These are phyloP conservation scores for Dacryopinax spathularia DNA, from an alignment of 768 basidiomycete species.

Conservation along the genomic window DNA sequence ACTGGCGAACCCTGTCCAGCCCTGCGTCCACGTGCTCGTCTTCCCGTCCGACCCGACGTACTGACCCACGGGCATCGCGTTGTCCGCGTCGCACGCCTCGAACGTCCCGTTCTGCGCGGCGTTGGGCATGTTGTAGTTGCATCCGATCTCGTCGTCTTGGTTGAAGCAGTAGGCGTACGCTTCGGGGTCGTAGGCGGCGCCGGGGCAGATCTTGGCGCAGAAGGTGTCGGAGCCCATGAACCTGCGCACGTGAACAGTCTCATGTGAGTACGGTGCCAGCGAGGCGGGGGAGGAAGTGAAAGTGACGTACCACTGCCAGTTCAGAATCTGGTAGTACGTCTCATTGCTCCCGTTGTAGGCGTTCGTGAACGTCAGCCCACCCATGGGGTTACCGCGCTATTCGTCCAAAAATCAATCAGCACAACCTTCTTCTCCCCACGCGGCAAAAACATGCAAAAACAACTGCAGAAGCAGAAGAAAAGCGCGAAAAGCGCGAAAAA, in stretches of 20 bases:
- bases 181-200: conserved; percentile 33
- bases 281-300: neutral
- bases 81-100: neutral
- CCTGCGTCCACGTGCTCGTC: neutral
- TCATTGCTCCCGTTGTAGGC: conserved; percentile 33
- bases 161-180: conserved; percentile 21
- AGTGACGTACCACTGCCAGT: conserved; percentile 50
- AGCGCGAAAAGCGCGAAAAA: too few relatives aligned
- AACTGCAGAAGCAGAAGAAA: too few relatives aligned
- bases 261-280: neutral
- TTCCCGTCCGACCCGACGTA: neutral
- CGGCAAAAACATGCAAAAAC: too few relatives aligned
- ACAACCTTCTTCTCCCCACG: too few relatives aligned
- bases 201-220: conserved; percentile 65
- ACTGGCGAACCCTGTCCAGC: neutral
- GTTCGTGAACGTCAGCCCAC: conserved; percentile 53
- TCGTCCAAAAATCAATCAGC: neutral
- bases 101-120: neutral
- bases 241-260: conserved; percentile 25
- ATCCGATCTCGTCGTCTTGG: conserved; percentile 15
- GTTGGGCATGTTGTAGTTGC: conserved; percentile 13
- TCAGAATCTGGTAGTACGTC: conserved; percentile 39
- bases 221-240: conserved; percentile 55
- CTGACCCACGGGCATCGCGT: neutral
- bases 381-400: conserved; percentile 45